Evolutionary conservation across 2,329 filamentous ascomycete genomes (phyloP).

Genomic region (Trichoderma sp.): DNA sequence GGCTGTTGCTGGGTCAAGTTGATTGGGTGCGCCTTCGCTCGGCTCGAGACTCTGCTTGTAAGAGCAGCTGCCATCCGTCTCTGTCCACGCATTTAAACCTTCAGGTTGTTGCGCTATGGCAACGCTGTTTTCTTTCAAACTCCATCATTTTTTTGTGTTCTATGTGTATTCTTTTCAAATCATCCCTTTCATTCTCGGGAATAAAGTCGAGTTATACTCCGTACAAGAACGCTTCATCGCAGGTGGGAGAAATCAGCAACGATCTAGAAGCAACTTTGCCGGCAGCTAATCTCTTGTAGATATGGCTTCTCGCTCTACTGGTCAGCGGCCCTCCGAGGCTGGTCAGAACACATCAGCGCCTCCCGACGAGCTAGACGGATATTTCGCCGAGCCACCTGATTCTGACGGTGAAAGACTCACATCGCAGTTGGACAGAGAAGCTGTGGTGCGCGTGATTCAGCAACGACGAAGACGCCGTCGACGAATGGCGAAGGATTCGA

Average conservation of each 20-base stretch:
- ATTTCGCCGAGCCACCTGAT: too few relatives aligned
- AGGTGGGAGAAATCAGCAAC: background rate
- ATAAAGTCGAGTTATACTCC: background rate
- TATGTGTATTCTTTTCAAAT: background rate
- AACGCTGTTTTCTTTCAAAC: background rate
- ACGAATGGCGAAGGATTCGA: too few relatives aligned
- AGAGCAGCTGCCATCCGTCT: background rate
- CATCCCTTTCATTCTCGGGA: background rate
- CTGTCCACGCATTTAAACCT: background rate
- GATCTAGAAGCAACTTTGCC: background rate
- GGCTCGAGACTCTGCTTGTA: background rate
- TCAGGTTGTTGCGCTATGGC: background rate
- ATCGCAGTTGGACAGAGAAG: too few relatives aligned
- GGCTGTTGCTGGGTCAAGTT: background rate
- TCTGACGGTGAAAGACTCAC: too few relatives aligned
- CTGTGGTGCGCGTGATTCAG: too few relatives aligned
- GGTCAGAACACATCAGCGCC: too few relatives aligned
- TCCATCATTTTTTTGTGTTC: background rate
- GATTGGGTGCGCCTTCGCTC: background rate
- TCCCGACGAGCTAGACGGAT: too few relatives aligned
- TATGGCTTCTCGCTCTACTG: background rate
- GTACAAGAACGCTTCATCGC: background rate
- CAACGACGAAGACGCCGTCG: too few relatives aligned
- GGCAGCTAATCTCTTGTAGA: background rate
- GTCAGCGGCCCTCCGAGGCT: background rate